A percentile compares a stretch with the other conserved stretches of the same genome.
phyloP scores from a whole-genome alignment of 495 filamentous ascomycete genomes.

The Penicillium pancosmium region DNA sequence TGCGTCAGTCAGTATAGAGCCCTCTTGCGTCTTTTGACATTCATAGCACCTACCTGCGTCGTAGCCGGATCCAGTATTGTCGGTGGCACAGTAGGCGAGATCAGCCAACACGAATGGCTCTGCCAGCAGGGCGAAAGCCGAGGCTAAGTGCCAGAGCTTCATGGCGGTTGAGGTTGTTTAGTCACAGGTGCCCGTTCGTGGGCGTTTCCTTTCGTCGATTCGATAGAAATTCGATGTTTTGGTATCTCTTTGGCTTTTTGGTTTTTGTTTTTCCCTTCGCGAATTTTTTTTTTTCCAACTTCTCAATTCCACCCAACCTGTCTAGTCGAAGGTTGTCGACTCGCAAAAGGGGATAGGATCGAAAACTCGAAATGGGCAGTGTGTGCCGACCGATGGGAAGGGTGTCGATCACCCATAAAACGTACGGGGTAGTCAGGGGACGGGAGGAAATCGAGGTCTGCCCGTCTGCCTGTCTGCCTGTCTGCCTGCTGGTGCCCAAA shows the following conservation, averaged over 20 bases:
- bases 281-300: not conserved
- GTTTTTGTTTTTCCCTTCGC: not conserved
- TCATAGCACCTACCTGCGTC: constrained; percentile 29
- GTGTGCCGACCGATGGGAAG: constrained; percentile 24
- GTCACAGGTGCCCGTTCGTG: not conserved
- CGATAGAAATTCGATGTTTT: not conserved
- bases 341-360: not conserved
- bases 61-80: constrained; percentile 49
- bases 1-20: constrained; percentile 10
- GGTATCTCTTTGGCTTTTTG: not conserved
- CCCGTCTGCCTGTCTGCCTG: not conserved
- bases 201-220: not conserved
- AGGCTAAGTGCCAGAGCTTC: constrained; percentile 18
- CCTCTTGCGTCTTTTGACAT: not conserved
- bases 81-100: constrained; percentile 46
- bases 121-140: constrained; percentile 19
- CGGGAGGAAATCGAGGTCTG: not conserved
- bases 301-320: not conserved
- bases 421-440: not conserved
- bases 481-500: not conserved
- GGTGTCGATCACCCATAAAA: constrained; percentile 21
- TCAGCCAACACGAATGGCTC: constrained; percentile 23
- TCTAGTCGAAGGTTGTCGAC: constrained; percentile 8
- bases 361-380: constrained; percentile 6
- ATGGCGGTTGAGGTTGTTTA: constrained; percentile 11